Evolutionary conservation across 2,329 filamentous ascomycete species (phyloP).

Genomic region (Venturia nashicola): DNA sequence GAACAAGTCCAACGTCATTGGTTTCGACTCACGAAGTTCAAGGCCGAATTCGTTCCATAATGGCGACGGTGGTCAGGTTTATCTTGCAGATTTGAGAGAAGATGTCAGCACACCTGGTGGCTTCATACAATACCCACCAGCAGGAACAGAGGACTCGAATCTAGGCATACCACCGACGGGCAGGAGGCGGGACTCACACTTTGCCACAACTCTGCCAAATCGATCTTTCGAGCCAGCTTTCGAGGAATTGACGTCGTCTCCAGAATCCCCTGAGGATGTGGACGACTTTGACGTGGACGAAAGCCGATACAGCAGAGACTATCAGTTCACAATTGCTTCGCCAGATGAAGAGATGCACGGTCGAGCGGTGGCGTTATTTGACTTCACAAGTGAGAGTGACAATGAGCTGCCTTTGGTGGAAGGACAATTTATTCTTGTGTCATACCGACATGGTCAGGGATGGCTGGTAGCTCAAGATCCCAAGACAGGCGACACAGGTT

Average conservation of each 20-base stretch:
- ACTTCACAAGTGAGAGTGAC: slow-evolving; percentile 90
- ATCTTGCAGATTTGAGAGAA: slow-evolving; percentile 56
- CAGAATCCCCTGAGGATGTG: slow-evolving; percentile 31
- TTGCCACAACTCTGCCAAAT: slow-evolving; percentile 34
- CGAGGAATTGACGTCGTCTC: slow-evolving; percentile 14
- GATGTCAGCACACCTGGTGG: slow-evolving; percentile 61
- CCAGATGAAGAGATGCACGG: slow-evolving; percentile 97
- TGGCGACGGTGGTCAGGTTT: slow-evolving; percentile 60
- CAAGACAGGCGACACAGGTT: slow-evolving; percentile 80
- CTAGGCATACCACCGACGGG: slow-evolving; percentile 19
- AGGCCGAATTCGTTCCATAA: slow-evolving; percentile 28
- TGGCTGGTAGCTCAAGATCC: slow-evolving; percentile 97
- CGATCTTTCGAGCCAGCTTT: slow-evolving; percentile 26
- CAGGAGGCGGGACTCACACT: slow-evolving; percentile 40
- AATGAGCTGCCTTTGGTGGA: slow-evolving; percentile 89
- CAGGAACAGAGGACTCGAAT: slow-evolving; percentile 11
- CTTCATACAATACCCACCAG: slow-evolving; percentile 62
- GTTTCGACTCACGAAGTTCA: slow-evolving; percentile 26
- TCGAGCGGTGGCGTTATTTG: slow-evolving; percentile 88
- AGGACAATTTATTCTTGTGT: slow-evolving; percentile 92
- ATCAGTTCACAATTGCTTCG: slow-evolving; percentile 88
- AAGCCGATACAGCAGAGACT: slow-evolving; percentile 78
- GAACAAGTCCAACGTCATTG: slow-evolving; percentile 43
- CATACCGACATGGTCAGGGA: slow-evolving; percentile 88
- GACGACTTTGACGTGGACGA: slow-evolving; percentile 45